Percentiles rank a stretch among this genome's conserved stretches.
phyloP scores from a whole-genome alignment of 805 yeast genomes.

The Barnettozyma siamensis region DNA sequence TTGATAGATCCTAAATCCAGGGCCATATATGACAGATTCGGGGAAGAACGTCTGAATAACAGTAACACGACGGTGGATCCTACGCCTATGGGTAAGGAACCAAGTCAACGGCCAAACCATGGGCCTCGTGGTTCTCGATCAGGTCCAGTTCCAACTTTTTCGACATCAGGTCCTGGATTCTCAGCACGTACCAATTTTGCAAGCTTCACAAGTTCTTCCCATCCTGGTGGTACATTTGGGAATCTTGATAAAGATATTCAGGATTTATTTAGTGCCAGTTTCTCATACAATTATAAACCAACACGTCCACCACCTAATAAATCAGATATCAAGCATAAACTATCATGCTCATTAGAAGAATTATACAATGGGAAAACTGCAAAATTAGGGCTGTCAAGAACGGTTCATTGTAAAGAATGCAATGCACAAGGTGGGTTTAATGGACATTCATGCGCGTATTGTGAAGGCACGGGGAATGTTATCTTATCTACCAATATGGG shows the following conservation, averaged over 20 bases:
- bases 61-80: conserved; percentile 35
- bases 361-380: conserved; percentile 51
- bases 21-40: conserved; percentile 78
- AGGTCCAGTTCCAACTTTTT: too few species aligned
- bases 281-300: neutral
- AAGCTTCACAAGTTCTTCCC: too few species aligned
- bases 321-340: conserved; percentile 50
- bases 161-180: conserved; percentile 1
- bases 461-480: conserved; percentile 45
- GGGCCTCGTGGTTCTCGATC: too few species aligned
- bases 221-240: too few species aligned
- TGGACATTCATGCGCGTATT: conserved; percentile 28
- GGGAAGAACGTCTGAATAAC: conserved; percentile 83
- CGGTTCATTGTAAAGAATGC: conserved; percentile 44
- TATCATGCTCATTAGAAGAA: conserved; percentile 48
- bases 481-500: too few species aligned
- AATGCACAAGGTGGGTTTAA: conserved; percentile 44
- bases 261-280: too few species aligned
- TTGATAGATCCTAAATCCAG: conserved; percentile 80
- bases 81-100: too few species aligned
- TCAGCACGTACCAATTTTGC: too few species aligned
- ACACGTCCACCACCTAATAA: conserved; percentile 30
- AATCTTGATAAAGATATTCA: too few species aligned
- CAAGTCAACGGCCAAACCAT: too few species aligned
- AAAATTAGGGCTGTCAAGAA: conserved; percentile 49